Conservation (phyloP, 208 protist genomes). For the Trypanosoma mega region DNA sequence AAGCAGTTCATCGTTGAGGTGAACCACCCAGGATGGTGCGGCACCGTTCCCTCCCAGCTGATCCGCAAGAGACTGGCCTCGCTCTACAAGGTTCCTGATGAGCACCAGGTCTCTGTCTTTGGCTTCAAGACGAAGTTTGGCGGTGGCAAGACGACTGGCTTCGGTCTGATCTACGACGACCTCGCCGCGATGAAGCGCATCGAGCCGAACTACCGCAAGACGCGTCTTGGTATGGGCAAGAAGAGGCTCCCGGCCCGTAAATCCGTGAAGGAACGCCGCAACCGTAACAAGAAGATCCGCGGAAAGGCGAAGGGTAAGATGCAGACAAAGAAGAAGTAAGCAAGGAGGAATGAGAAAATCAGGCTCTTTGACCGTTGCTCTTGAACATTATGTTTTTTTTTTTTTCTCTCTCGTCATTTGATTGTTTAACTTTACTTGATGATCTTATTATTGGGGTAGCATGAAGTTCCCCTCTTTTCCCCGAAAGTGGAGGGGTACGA, state of each 20-base stretch:
- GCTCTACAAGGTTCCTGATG: slow-evolving; percentile 97
- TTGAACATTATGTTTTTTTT: slow-evolving; percentile 3
- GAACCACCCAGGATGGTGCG: slow-evolving; percentile 85
- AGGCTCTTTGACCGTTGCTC: not conserved
- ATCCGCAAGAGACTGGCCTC: slow-evolving; percentile 95
- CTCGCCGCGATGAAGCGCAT: slow-evolving; percentile 93
- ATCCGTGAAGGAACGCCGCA: slow-evolving; percentile 99
- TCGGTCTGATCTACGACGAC: slow-evolving; percentile 99
- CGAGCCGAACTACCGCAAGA: slow-evolving; percentile 98
- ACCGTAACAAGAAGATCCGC: slow-evolving; percentile 98
- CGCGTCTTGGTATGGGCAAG: slow-evolving; percentile 93
- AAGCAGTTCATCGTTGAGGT: slow-evolving; percentile 98
- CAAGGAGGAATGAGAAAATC: not conserved
- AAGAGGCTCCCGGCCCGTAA: slow-evolving; percentile 93
- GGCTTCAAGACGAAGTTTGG: slow-evolving; percentile 99
- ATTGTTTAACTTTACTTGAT: slow-evolving; percentile 3
- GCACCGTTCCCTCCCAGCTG: slow-evolving; percentile 93
- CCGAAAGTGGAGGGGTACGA: too few species aligned
- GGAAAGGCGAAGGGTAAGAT: slow-evolving; percentile 96
- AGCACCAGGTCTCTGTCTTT: slow-evolving; percentile 95
- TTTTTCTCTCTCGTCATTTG: slow-evolving; percentile 15
- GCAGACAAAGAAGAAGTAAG: slow-evolving; percentile 92
- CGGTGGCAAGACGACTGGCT: slow-evolving; percentile 98
- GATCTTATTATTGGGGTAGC: not conserved
- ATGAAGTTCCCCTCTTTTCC: not conserved